Evolutionary conservation across 169 alveolate species (phyloP).

Genomic region (Plasmodium vinckei): DNA sequence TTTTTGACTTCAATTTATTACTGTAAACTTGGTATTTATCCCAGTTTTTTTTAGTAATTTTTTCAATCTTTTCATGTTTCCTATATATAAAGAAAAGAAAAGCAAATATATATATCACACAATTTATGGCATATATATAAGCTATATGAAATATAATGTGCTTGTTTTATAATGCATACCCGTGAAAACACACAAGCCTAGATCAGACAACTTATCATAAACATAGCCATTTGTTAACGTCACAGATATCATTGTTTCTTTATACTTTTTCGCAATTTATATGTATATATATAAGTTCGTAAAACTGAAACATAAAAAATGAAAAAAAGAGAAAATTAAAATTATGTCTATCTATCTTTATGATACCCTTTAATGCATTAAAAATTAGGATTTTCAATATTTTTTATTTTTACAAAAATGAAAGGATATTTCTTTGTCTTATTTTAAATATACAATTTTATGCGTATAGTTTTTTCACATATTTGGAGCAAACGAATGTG

Average conservation of each 20-base stretch:
- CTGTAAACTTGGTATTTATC: conserved; percentile 62
- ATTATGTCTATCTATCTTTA: too few species aligned
- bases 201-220: conserved; percentile 60
- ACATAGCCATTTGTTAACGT: conserved; percentile 44
- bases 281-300: too few species aligned
- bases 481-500: too few species aligned
- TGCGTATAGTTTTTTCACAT: too few species aligned
- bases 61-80: conserved; percentile 62
- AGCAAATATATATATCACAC: background rate
- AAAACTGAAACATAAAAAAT: too few species aligned
- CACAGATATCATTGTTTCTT: conserved; percentile 56
- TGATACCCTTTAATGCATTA: too few species aligned
- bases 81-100: background rate
- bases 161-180: conserved; percentile 17
- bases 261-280: background rate
- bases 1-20: background rate
- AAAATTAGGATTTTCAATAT: too few species aligned
- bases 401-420: too few species aligned
- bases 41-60: conserved; percentile 63
- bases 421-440: too few species aligned
- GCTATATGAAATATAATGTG: background rate
- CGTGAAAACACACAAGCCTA: conserved; percentile 62
- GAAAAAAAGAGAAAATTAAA: too few species aligned
- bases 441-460: too few species aligned
- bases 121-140: background rate